Conservation (phyloP, 2,329 filamentous ascomycete species). For the Scedosporium boydii region DNA sequence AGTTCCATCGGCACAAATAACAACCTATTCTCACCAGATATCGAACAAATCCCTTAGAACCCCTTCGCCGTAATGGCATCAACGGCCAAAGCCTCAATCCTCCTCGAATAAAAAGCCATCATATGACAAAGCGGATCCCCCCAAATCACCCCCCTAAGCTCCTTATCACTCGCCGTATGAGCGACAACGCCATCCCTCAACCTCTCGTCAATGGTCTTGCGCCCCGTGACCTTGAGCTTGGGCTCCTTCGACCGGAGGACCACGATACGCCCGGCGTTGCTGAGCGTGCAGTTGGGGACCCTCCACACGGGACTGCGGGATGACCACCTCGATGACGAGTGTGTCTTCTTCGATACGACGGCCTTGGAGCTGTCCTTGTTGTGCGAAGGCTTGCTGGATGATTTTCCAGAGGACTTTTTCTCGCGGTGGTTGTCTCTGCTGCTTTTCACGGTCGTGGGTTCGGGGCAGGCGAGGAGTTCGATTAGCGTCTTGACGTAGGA, state of each 20-base stretch:
- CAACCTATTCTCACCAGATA: too few species aligned
- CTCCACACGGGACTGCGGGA: slow-evolving; percentile 37
- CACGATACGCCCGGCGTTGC: slow-evolving; percentile 60
- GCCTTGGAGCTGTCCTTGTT: slow-evolving; percentile 6
- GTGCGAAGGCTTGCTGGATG: slow-evolving; percentile 7
- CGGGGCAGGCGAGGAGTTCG: slow-evolving; percentile 56
- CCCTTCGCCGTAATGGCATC: slow-evolving; percentile 26
- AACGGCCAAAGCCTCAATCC: slow-evolving; percentile 63
- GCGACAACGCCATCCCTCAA: slow-evolving; percentile 56
- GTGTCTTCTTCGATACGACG: slow-evolving; percentile 11
- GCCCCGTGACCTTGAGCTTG: slow-evolving; percentile 25
- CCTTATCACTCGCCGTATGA: slow-evolving; percentile 56
- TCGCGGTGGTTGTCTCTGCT: slow-evolving; percentile 2
- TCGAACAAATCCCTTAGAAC: not conserved
- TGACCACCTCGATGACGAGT: not conserved
- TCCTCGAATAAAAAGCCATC: slow-evolving; percentile 66
- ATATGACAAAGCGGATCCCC: slow-evolving; percentile 73
- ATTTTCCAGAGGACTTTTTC: not conserved
- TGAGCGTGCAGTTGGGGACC: slow-evolving; percentile 56
- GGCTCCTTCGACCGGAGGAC: slow-evolving; percentile 48
- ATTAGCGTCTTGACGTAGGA: slow-evolving; percentile 64
- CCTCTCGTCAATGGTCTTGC: slow-evolving; percentile 38
- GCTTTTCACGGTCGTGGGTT: slow-evolving; percentile 25
- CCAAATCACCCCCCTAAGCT: slow-evolving; percentile 64
- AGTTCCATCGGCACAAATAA: too few species aligned